Conservation (phyloP, 371 early-diverging fungal species). For the Mucor mucedo region DNA sequence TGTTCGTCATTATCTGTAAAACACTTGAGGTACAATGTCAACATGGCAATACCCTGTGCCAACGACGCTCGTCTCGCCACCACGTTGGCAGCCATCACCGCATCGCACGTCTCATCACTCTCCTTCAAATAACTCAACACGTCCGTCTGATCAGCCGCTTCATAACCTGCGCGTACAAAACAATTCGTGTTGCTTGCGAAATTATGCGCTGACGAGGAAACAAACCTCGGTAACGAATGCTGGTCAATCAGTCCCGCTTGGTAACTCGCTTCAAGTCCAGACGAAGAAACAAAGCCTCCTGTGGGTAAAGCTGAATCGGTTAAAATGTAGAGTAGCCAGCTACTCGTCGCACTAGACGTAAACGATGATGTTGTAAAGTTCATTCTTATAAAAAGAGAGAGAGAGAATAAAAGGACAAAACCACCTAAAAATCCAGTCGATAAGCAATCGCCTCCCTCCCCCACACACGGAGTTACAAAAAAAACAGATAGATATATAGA, state of each 20-base stretch:
- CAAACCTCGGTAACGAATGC: slow-evolving; percentile 47
- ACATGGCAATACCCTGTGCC: slow-evolving; percentile 73
- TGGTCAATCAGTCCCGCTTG: slow-evolving; percentile 64
- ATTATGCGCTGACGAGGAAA: slow-evolving; percentile 60
- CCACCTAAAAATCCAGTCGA: no score
- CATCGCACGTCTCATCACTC: slow-evolving; percentile 62
- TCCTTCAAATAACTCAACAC: slow-evolving; percentile 43
- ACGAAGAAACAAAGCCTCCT: slow-evolving; percentile 86
- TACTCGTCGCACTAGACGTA: slow-evolving; percentile 49
- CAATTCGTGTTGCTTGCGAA: slow-evolving; percentile 73
- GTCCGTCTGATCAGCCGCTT: slow-evolving; percentile 42
- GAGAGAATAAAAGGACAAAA: slow-evolving; percentile 4
- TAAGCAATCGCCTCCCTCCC: no score
- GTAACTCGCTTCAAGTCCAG: slow-evolving; percentile 76
- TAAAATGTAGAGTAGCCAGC: slow-evolving; percentile 83
- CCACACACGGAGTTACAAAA: neutral
- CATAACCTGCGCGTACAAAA: slow-evolving; percentile 69
- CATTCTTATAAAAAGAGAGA: neutral
- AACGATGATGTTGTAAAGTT: slow-evolving; percentile 16
- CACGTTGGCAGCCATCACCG: slow-evolving; percentile 65
- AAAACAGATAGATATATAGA: neutral
- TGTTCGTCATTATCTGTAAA: slow-evolving; percentile 40
- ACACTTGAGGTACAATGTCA: slow-evolving; percentile 66
- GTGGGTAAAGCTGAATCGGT: slow-evolving; percentile 93
- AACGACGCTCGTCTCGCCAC: slow-evolving; percentile 75